Conservation (phyloP, 768 basidiomycete species). For the Postia placenta region DNA sequence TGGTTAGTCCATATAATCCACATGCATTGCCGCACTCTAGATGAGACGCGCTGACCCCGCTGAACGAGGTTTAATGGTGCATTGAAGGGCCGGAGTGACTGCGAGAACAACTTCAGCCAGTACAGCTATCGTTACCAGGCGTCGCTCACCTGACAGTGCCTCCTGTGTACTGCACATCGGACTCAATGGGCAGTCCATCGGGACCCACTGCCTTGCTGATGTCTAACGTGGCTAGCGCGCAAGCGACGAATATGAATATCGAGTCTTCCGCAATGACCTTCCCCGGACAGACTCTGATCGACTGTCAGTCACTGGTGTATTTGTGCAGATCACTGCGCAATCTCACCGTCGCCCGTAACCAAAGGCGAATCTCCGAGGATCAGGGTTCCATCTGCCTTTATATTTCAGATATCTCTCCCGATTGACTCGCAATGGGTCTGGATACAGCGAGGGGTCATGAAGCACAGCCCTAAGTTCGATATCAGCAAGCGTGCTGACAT, state of each 20-base stretch:
- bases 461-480: not conserved
- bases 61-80: no score
- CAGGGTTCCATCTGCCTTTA: not conserved
- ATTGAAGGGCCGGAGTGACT: no score
- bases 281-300: constrained; percentile 41
- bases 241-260: constrained; percentile 39
- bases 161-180: constrained; percentile 31
- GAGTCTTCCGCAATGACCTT: constrained; percentile 42
- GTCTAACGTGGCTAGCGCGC: constrained; percentile 38
- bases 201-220: constrained; percentile 35
- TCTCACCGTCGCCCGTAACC: constrained; percentile 44
- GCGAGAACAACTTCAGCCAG: no score
- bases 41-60: no score
- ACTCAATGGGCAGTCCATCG: no score
- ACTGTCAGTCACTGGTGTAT: no score
- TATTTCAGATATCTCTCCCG: not conserved
- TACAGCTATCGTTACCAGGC: no score
- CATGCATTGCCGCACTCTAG: no score
- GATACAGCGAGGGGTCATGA: not conserved
- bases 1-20: no score
- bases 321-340: not conserved
- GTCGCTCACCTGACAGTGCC: no score
- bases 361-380: constrained; percentile 43
- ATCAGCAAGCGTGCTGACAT: not conserved
- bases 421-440: not conserved